Percentiles rank a stretch among this genome's conserved stretches.
These are phyloP conservation scores for Coemansia sp. DNA, from an alignment of 192 early-diverging fungal species.

Conservation along the genomic window DNA sequence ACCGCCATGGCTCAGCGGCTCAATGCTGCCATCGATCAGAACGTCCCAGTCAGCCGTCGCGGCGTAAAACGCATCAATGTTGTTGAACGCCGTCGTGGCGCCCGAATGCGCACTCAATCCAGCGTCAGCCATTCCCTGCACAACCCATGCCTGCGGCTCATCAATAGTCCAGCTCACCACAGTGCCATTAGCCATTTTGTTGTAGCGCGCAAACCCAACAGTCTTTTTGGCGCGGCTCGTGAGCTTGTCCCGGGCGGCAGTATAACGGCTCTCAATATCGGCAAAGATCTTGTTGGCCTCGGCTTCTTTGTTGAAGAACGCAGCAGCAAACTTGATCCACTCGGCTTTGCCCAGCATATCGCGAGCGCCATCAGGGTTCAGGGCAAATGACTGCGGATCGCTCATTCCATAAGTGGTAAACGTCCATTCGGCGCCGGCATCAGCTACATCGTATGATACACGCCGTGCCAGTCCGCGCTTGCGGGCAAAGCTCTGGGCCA, in stretches of 20 bases:
- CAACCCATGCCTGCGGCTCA: conserved; percentile 37
- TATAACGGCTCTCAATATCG: conserved; percentile 40
- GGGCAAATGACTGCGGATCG: conserved; percentile 40
- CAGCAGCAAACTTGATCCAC: conserved; percentile 48
- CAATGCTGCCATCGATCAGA: conserved; percentile 59
- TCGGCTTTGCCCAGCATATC: conserved; percentile 50
- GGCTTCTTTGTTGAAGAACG: conserved; percentile 44
- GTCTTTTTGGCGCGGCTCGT: conserved; percentile 13
- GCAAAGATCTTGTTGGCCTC: conserved; percentile 41
- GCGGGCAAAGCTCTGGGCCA: conserved; percentile 38
- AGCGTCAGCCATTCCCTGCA: conserved; percentile 64
- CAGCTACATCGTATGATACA: conserved; percentile 47
- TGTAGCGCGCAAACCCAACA: conserved; percentile 46
- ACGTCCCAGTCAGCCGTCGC: conserved; percentile 60
- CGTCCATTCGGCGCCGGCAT: conserved; percentile 55
- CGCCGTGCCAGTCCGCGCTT: conserved; percentile 21
- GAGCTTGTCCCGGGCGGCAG: conserved; percentile 22
- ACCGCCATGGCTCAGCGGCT: conserved; percentile 58
- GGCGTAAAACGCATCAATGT: conserved; percentile 50
- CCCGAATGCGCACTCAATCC: conserved; percentile 48
- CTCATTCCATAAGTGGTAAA: conserved; percentile 56
- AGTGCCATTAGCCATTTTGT: conserved; percentile 47
- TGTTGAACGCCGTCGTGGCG: conserved; percentile 25
- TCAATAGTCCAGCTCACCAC: conserved; percentile 42
- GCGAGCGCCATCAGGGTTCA: conserved; percentile 35